Conservation (phyloP, 2,329 filamentous ascomycete species). For the Arthroderma sp. region DNA sequence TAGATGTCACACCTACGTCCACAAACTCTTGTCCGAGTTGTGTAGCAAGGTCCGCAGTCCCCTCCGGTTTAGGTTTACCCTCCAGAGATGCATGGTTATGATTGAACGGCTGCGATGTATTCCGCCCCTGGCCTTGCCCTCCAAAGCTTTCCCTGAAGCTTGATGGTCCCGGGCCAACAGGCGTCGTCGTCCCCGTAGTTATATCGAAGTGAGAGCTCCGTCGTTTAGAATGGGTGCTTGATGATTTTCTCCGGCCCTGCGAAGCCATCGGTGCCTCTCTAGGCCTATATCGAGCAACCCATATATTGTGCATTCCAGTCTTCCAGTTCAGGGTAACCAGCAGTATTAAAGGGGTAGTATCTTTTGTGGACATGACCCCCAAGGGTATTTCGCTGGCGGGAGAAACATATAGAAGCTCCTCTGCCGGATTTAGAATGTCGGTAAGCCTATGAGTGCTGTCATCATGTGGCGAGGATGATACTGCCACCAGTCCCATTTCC, state of each 20-base stretch:
- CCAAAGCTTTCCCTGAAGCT: constrained; percentile 68
- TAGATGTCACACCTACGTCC: constrained; percentile 42
- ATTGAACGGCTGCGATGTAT: constrained; percentile 27
- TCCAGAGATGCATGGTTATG: constrained; percentile 31
- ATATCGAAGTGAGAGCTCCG: constrained; percentile 52
- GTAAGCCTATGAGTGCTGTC: constrained; percentile 24
- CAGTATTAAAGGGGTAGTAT: constrained; percentile 50
- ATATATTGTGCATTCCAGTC: constrained; percentile 66
- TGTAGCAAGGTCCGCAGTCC: constrained; percentile 50
- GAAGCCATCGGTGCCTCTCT: constrained; percentile 43
- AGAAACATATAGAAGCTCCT: constrained; percentile 77
- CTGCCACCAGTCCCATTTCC: constrained; percentile 73
- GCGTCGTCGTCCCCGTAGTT: constrained; percentile 62
- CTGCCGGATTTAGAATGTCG: constrained; percentile 58
- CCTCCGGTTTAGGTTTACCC: constrained; percentile 43
- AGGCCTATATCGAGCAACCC: constrained; percentile 67
- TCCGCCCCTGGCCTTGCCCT: constrained; percentile 35
- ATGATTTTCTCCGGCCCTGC: constrained; percentile 33
- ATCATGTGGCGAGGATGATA: constrained; percentile 28
- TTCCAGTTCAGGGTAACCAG: constrained; percentile 72
- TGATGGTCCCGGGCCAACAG: constrained; percentile 49
- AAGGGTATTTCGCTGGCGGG: constrained; percentile 40
- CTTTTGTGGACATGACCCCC: constrained; percentile 16
- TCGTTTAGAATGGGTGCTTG: constrained; percentile 52
- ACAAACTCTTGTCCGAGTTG: constrained; percentile 58